phyloP scores from a whole-genome alignment of 2,329 filamentous ascomycete species.

The Rhinocladiella similis region DNA sequence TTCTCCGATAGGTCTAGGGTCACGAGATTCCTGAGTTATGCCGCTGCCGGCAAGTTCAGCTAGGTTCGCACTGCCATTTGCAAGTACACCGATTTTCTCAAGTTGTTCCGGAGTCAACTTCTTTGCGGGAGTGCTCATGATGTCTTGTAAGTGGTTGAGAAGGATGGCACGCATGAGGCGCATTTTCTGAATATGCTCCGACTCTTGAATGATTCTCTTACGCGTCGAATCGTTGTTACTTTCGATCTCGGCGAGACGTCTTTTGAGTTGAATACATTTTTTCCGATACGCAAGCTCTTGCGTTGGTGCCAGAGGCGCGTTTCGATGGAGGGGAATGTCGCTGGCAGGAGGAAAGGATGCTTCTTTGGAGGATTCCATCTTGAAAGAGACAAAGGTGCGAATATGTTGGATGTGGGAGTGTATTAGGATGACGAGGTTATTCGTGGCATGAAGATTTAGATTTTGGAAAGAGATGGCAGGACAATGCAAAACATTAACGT shows the following conservation, averaged over 20 bases:
- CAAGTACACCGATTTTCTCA: conserved; percentile 44
- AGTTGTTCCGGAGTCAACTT: conserved; percentile 75
- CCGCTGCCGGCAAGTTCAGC: conserved; percentile 49
- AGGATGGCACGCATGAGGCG: conserved; percentile 79
- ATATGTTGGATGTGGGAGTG: no score
- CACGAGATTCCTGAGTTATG: conserved; percentile 16
- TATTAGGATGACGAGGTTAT: no score
- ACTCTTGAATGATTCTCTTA: conserved; percentile 74
- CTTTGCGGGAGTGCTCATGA: conserved; percentile 61
- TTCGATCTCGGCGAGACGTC: conserved; percentile 87
- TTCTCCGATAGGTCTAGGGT: conserved; percentile 24
- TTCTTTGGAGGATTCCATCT: conserved; percentile 27
- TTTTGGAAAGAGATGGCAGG: no score
- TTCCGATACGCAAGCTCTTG: conserved; percentile 94
- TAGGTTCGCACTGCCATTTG: conserved; percentile 52
- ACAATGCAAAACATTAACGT: not conserved
- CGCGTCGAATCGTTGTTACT: conserved; percentile 84
- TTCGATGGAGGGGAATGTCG: conserved; percentile 26
- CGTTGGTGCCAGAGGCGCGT: conserved; percentile 68
- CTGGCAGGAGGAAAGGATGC: conserved; percentile 26
- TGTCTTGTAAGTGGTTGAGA: conserved; percentile 62
- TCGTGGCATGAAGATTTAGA: no score
- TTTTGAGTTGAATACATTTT: conserved; percentile 94
- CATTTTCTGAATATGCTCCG: conserved; percentile 86
- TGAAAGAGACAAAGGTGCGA: not conserved